Base-by-base conservation (phyloP, 2,329 filamentous ascomycete species). In the Lecanoromycetidae sp. region DNA sequence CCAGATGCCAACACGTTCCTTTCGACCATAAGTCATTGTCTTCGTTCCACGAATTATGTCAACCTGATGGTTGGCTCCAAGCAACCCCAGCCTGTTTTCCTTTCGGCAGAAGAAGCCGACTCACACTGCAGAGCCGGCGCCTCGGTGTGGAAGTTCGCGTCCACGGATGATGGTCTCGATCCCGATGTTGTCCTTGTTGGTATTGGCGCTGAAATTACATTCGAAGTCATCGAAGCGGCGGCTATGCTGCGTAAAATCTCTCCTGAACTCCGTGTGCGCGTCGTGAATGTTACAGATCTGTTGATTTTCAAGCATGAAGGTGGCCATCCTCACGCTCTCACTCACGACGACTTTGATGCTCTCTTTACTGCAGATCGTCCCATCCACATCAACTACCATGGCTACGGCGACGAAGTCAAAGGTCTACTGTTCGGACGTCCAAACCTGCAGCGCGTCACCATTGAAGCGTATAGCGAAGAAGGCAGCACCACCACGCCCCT, bases 31-130 rank as follows among this genome's bases (percentile, higher is more conserved):
- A 64, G 75, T 20, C 78, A 82, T 57, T 80, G 75, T 54, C 63
- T 83, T 8, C 61, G 69, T 29, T 80, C 76, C 1, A 77, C 69
- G 57, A 78, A 79, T 58, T 79, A 82, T 52, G 69, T 81, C 51
- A 83, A 83, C 57, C 67, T 83, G 3, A 77, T 82, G 68, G 77
- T 83, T 34, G 78, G 77, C 17, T 76, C 76, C 13, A 84, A 84
- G 59, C 78, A 82, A 57, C 77, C 76, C 0, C 77, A 76, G 0
- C 70, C 74, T 0, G 74, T 79, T 7, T 82, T 77, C 56, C 67
- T 84, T 2, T 71, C 68, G 0, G 58, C 71, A 0, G 66, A 73
- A n/a, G 75, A 81, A 59, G 79, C 79, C 35, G 74, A 75, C 12
- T 66, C 63, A 26, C 78, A 82, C 59, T 81, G 77, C 55, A 67